Conservation (phyloP, 2,329 filamentous ascomycete genomes). For the Cordyceps tenuipes region DNA sequence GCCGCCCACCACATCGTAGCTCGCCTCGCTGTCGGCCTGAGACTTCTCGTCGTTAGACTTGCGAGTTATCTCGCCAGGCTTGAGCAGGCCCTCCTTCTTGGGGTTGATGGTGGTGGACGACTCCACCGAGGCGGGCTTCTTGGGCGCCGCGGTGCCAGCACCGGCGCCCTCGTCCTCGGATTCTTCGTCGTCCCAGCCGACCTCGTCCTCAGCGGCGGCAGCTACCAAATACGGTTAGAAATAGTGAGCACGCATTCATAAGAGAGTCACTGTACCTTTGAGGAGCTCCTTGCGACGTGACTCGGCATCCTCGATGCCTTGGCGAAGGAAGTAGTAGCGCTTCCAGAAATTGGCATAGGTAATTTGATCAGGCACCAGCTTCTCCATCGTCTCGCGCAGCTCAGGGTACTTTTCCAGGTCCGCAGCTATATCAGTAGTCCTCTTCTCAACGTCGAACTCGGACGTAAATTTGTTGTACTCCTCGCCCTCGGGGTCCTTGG, state of each 20-base stretch:
- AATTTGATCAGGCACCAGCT: conserved; percentile 86
- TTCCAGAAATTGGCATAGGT: conserved; percentile 87
- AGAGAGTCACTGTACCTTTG: conserved; percentile 56
- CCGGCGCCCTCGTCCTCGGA: conserved; percentile 40
- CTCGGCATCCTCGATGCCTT: conserved; percentile 90
- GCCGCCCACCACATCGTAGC: conserved; percentile 85
- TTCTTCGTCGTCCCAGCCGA: conserved; percentile 62
- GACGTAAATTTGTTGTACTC: conserved; percentile 69
- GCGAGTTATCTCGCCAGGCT: conserved; percentile 52
- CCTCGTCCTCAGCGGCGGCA: conserved; percentile 63
- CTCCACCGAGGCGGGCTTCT: conserved; percentile 41
- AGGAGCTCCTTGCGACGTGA: conserved; percentile 79
- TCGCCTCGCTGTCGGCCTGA: conserved; percentile 86
- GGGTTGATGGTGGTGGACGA: conserved; percentile 56
- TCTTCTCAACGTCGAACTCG: conserved; percentile 70
- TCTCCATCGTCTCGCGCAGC: conserved; percentile 84
- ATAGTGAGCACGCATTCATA: neutral
- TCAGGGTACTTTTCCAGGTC: conserved; percentile 85
- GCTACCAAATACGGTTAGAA: conserved; percentile 33
- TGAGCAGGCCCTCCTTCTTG: conserved; percentile 39
- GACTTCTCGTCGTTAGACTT: conserved; percentile 83
- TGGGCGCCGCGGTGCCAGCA: conserved; percentile 17
- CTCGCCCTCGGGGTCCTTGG: conserved; percentile 66
- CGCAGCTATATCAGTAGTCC: conserved; percentile 72
- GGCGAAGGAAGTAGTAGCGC: conserved; percentile 88